Percentiles rank a stretch among this genome's conserved stretches.
Evolutionary conservation across 164 flowering plant species (phyloP).

Genomic region (Litsea cubeba): DNA sequence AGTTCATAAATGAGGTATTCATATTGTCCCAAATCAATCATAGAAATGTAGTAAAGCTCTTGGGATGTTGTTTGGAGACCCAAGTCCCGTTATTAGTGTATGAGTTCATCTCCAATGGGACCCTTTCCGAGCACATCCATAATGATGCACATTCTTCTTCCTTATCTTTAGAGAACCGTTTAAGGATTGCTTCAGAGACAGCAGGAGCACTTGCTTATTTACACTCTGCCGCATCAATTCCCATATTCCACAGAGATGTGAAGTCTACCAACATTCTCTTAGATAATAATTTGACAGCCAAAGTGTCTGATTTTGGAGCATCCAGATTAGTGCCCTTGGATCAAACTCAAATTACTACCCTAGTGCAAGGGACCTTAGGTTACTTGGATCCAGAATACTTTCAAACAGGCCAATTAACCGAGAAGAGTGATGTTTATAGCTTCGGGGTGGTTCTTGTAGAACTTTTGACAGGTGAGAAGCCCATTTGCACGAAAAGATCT

Average conservation of each 20-base stretch:
- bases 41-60: constrained; percentile 31
- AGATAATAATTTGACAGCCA: constrained; percentile 27
- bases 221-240: constrained; percentile 36
- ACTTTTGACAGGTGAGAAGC: constrained; percentile 8
- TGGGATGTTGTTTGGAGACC: constrained; percentile 41
- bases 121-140: constrained; percentile 33
- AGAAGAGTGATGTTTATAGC: constrained; percentile 16
- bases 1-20: constrained; percentile 13
- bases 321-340: constrained; percentile 3
- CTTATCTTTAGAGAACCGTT: not conserved
- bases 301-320: constrained; percentile 34
- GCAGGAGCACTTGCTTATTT: constrained; percentile 41
- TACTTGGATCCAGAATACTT: constrained; percentile 14
- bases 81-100: constrained; percentile 42
- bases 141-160: not conserved
- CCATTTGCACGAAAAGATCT: not conserved
- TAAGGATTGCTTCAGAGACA: constrained; percentile 37
- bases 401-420: constrained; percentile 6
- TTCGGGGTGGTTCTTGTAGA: constrained; percentile 14
- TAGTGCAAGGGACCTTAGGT: constrained; percentile 10
- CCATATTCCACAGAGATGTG: constrained; percentile 42
- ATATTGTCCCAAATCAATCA: constrained; percentile 45
- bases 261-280: constrained; percentile 37
- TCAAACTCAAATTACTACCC: not conserved
- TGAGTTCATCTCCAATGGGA: constrained; percentile 42